phyloP scores from a whole-genome alignment of 306 rosid genomes.

The Prunus salicina region DNA sequence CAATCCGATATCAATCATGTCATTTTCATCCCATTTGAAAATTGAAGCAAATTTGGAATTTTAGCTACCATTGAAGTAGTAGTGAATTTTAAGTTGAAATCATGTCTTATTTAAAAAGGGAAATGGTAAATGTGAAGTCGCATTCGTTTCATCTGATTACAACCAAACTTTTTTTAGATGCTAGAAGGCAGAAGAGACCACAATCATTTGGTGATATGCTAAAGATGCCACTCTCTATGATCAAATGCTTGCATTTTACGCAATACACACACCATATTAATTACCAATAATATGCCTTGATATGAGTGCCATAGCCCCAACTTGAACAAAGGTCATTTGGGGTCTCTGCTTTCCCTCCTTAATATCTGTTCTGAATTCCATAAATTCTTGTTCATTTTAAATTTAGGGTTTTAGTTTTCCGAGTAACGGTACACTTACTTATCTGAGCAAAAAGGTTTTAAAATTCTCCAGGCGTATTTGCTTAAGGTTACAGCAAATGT shows the following conservation, averaged over 20 bases:
- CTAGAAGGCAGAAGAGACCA: not conserved
- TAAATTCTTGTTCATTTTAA: not conserved
- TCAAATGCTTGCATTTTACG: constrained; percentile 15
- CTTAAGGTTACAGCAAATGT: constrained; percentile 21
- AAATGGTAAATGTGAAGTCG: not conserved
- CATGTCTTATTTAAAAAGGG: not conserved
- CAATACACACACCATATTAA: not conserved
- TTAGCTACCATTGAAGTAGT: no score
- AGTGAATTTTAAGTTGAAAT: no score
- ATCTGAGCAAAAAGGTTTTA: not conserved
- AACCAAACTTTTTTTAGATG: not conserved
- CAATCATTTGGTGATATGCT: constrained; percentile 8
- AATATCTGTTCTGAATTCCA: not conserved
- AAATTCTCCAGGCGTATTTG: constrained; percentile 8
- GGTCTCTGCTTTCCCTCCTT: constrained; percentile 21
- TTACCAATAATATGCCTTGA: not conserved
- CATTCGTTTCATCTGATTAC: no score
- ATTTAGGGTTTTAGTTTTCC: not conserved
- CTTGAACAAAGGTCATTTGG: constrained; percentile 1
- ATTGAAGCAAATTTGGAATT: no score
- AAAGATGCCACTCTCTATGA: not conserved
- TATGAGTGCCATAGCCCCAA: constrained; percentile 4
- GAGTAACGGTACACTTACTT: constrained; percentile 21
- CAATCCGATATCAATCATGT: no score
- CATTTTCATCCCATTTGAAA: no score